Conservation (phyloP, 176 grass and related monocot species). For the Lolium rigidum region DNA sequence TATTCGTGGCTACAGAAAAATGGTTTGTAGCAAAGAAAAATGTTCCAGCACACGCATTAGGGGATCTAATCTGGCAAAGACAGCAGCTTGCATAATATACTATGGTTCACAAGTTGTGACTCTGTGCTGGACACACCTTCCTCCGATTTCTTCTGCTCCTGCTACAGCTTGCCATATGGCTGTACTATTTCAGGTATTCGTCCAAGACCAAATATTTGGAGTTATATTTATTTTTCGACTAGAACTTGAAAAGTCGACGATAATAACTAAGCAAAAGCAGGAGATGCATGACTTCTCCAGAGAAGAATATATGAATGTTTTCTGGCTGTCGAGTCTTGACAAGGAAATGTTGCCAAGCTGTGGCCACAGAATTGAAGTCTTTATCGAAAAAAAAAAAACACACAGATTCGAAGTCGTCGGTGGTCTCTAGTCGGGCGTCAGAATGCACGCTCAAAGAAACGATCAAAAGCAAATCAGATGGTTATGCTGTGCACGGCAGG, state of each 20-base stretch:
- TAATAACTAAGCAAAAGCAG: background rate
- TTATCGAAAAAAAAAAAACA: too few species aligned
- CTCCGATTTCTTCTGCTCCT: background rate
- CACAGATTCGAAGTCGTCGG: too few species aligned
- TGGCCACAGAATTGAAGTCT: background rate
- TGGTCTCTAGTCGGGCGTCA: background rate
- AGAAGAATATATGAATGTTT: slow-evolving; percentile 5
- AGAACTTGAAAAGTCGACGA: too few species aligned
- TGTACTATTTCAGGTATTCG: background rate
- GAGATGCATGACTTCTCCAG: background rate
- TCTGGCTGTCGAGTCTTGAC: slow-evolving; percentile 7
- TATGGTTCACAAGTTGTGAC: background rate
- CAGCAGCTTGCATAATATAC: slow-evolving; percentile 24
- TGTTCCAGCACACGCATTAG: slow-evolving; percentile 20
- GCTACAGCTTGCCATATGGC: slow-evolving; percentile 34
- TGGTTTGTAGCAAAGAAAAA: background rate
- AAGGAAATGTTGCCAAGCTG: slow-evolving; percentile 17
- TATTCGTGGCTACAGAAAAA: background rate
- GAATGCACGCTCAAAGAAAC: background rate
- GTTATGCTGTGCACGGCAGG: slow-evolving; percentile 1
- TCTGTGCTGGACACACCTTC: background rate
- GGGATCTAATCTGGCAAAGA: slow-evolving; percentile 38
- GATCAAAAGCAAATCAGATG: background rate
- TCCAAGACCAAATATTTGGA: background rate
- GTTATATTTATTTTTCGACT: background rate